phyloP scores from a whole-genome alignment of 768 basidiomycete species.

The Lentinula boryana region DNA sequence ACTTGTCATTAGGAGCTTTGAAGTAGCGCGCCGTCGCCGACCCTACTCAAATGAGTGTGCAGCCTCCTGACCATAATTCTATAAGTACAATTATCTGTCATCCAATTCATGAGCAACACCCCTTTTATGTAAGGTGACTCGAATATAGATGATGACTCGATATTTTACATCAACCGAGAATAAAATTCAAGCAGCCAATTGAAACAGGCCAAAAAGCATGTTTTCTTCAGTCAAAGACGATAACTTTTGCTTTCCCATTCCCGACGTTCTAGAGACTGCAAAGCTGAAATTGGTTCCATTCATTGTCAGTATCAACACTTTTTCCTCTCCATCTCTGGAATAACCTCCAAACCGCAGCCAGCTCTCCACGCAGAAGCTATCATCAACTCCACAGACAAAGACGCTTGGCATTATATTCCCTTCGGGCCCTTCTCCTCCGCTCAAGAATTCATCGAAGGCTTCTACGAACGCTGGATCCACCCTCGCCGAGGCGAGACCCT shows the following conservation, averaged over 20 bases:
- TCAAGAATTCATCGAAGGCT: neutral
- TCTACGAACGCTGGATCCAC: neutral
- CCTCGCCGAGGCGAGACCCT: neutral
- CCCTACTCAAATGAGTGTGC: too few relatives aligned
- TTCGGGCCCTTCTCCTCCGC: conserved; percentile 1
- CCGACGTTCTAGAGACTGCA: conserved; percentile 36
- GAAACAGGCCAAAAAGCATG: neutral
- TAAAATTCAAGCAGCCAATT: too few relatives aligned
- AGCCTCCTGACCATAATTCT: too few relatives aligned
- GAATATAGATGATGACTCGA: too few relatives aligned
- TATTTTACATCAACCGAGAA: too few relatives aligned
- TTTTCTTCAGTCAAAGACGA: neutral
- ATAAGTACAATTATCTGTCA: too few relatives aligned
- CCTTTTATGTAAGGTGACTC: too few relatives aligned
- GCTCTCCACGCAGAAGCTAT: neutral
- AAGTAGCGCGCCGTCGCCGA: too few relatives aligned
- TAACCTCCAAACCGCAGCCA: neutral
- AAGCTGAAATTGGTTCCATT: conserved; percentile 47
- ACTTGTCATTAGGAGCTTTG: too few relatives aligned
- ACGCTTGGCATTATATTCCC: neutral
- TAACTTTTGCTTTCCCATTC: conserved; percentile 49
- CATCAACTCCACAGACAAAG: neutral
- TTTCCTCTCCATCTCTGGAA: neutral
- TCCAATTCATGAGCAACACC: too few relatives aligned
- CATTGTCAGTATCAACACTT: conserved; percentile 25